Evolutionary conservation across 2,329 filamentous ascomycete species (phyloP).

Genomic region (Ophidiomyces ophidiicola): DNA sequence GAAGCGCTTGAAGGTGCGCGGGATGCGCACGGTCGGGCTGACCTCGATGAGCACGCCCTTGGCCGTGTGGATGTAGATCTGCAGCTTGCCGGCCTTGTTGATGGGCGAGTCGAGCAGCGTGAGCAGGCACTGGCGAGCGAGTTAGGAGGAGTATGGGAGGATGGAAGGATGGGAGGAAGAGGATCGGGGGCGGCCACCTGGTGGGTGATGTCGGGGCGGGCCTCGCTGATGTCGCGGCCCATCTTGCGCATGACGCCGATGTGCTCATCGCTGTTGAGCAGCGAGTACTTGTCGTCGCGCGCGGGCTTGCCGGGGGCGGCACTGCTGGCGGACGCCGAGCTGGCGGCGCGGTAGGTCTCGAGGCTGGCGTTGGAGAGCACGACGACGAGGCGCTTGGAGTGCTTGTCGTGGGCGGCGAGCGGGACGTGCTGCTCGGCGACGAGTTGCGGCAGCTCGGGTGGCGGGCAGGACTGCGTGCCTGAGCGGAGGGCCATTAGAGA

Average conservation of each 20-base stretch:
- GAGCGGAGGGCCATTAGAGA: constrained; percentile 17
- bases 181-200: constrained; percentile 57
- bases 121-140: constrained; percentile 62
- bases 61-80: constrained; percentile 97
- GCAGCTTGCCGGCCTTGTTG: constrained; percentile 94
- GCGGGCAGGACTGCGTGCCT: constrained; percentile 92
- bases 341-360: constrained; percentile 87
- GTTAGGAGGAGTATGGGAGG: neutral
- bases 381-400: constrained; percentile 82
- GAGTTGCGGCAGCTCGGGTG: constrained; percentile 77
- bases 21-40: constrained; percentile 93
- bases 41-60: constrained; percentile 97
- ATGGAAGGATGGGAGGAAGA: constrained; percentile 8
- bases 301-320: constrained; percentile 34
- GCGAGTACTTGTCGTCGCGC: constrained; percentile 95
- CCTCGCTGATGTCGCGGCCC: constrained; percentile 97
- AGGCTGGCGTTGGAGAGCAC: constrained; percentile 94
- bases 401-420: constrained; percentile 76
- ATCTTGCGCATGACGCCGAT: constrained; percentile 99
- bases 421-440: constrained; percentile 85
- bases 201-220: constrained; percentile 93
- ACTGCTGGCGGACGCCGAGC: constrained; percentile 37
- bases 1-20: constrained; percentile 96
- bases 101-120: constrained; percentile 94
- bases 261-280: constrained; percentile 97